phyloP scores from a whole-genome alignment of 2,329 filamentous ascomycete species.

The Fusarium sp. region DNA sequence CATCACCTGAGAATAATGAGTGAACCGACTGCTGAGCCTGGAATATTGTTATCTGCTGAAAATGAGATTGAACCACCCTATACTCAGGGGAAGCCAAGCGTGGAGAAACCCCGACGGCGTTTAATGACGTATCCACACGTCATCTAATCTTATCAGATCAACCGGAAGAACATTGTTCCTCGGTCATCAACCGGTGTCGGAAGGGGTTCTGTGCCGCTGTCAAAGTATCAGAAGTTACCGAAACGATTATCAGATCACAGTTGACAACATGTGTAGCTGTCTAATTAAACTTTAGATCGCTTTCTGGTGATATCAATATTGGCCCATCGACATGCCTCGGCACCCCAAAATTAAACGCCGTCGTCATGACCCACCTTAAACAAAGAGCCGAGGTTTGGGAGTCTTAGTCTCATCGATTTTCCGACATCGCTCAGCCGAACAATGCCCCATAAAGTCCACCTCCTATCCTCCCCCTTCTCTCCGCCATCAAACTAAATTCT shows the following conservation, averaged over 20 bases:
- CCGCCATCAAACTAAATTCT: neutral
- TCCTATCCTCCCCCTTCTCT: neutral
- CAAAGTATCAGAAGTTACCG: neutral
- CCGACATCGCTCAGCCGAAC: constrained; percentile 29
- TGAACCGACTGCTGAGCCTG: neutral
- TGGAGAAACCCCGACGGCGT: constrained; percentile 2
- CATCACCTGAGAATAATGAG: rapidly evolving
- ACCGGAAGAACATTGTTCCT: neutral
- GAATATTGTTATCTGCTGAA: rapidly evolving
- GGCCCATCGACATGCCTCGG: neutral
- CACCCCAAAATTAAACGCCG: neutral
- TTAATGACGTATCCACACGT: neutral
- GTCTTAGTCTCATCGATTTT: constrained; percentile 31
- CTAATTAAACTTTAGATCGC: neutral
- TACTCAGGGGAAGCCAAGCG: neutral
- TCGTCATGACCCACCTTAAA: constrained; percentile 25
- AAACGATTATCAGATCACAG: neutral
- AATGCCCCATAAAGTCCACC: constrained; percentile 25
- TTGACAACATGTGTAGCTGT: neutral
- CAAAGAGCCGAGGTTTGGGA: constrained; percentile 22
- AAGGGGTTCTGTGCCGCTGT: neutral
- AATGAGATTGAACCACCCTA: neutral
- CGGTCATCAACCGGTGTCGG: neutral
- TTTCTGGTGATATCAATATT: neutral
- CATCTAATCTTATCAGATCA: constrained; percentile 23